Percentiles rank a stretch among this genome's conserved stretches.
phyloP scores from a whole-genome alignment of 345 rosid species.

The Salix udensis region DNA sequence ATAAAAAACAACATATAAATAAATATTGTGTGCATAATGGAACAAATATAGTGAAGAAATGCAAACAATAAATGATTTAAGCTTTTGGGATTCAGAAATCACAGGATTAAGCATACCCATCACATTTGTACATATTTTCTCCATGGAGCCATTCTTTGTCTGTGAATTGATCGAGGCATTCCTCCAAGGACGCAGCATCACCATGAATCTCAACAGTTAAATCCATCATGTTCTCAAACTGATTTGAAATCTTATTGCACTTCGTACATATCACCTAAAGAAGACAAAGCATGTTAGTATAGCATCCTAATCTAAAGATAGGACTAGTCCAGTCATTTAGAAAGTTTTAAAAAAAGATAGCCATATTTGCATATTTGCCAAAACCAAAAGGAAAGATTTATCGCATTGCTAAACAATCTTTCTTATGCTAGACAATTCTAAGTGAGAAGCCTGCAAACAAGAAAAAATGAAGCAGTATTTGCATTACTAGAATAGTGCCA shows the following conservation, averaged over 20 bases:
- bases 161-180: conserved; percentile 90
- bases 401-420: not conserved
- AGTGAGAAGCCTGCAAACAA: not conserved
- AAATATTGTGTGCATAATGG: not conserved
- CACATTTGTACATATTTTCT: conserved; percentile 96
- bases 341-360: too few relatives aligned
- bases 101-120: conserved; percentile 52
- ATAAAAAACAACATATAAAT: not conserved
- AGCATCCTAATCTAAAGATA: conserved; percentile 4
- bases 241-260: conserved; percentile 71
- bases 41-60: not conserved
- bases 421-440: not conserved
- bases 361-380: too few relatives aligned
- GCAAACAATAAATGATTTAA: not conserved
- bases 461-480: not conserved
- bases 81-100: not conserved
- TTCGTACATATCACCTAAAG: conserved; percentile 71
- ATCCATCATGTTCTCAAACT: conserved; percentile 98
- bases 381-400: too few relatives aligned
- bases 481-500: not conserved
- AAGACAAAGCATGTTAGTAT: conserved; percentile 11
- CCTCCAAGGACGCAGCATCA: conserved; percentile 82
- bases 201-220: conserved; percentile 94
- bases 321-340: not conserved
- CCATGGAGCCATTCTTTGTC: conserved; percentile 85